These are phyloP conservation scores for Chlorophyllum brunneum DNA, from an alignment of 768 basidiomycete genomes.

Conservation along the genomic window DNA sequence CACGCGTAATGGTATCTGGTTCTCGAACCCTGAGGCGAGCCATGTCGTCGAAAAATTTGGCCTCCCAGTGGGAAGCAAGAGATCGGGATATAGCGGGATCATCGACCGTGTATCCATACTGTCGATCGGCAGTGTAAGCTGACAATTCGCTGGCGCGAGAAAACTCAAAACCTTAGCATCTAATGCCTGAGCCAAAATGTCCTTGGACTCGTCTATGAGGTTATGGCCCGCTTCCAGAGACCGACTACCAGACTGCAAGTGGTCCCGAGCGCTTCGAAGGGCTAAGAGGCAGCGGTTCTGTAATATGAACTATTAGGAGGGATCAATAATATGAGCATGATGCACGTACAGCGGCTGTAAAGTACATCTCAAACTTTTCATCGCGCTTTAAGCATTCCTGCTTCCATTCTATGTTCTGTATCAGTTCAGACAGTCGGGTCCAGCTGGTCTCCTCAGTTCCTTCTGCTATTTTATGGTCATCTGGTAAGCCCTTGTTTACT, in stretches of 20 bases:
- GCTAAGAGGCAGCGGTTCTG: constrained; percentile 52
- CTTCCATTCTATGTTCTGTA: constrained; percentile 60
- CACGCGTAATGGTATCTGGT: constrained; percentile 89
- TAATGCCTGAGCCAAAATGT: constrained; percentile 68
- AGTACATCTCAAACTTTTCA: constrained; percentile 92
- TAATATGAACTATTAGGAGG: constrained; percentile 18
- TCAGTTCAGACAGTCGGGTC: constrained; percentile 46
- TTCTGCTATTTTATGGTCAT: constrained; percentile 37
- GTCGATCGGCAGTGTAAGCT: constrained; percentile 11
- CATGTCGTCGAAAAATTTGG: constrained; percentile 91
- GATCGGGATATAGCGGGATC: constrained; percentile 84
- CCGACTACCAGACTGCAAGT: constrained; percentile 36
- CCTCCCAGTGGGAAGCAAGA: constrained; percentile 86
- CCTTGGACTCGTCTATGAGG: constrained; percentile 72
- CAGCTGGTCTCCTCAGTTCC: constrained; percentile 55
- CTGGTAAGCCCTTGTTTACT: constrained; percentile 61
- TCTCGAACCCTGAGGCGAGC: constrained; percentile 76
- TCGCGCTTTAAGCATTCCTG: constrained; percentile 69
- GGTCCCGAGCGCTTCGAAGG: constrained; percentile 43
- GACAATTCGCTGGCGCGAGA: background rate
- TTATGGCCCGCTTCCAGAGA: constrained; percentile 42
- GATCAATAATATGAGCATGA: constrained; percentile 14
- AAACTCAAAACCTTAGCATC: constrained; percentile 60
- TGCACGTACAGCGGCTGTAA: constrained; percentile 66
- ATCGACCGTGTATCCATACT: constrained; percentile 79